Percentiles rank a stretch among this genome's conserved stretches.
Evolutionary conservation across 2,329 filamentous ascomycete genomes (phyloP).

Genomic region (Aspergillaceae sp.): DNA sequence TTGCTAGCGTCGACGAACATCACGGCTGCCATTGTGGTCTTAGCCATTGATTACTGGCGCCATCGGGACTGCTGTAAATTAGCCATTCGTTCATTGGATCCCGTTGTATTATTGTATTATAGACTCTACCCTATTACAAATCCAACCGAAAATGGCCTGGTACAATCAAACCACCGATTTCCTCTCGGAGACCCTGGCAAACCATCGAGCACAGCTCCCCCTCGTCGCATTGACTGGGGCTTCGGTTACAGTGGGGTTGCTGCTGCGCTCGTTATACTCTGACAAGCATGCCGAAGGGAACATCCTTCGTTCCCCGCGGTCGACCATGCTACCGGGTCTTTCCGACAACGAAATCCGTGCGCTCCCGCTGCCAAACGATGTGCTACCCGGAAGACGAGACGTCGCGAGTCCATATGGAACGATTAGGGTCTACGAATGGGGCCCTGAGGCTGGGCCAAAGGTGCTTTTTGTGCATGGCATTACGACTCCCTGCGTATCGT

Average conservation of each 20-base stretch:
- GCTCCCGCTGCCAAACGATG: constrained; percentile 59
- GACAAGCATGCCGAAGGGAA: constrained; percentile 6
- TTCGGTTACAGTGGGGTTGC: constrained; percentile 27
- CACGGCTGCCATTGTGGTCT: not conserved
- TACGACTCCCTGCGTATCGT: constrained; percentile 63
- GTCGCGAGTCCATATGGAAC: constrained; percentile 56
- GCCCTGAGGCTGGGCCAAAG: constrained; percentile 60
- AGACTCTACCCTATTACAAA: not conserved
- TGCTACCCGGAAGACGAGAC: constrained; percentile 54
- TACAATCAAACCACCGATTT: constrained; percentile 27
- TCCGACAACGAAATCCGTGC: constrained; percentile 29
- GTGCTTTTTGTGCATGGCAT: constrained; percentile 74
- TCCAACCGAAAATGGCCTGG: constrained; percentile 21
- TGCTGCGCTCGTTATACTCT: constrained; percentile 21
- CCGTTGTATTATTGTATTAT: not conserved
- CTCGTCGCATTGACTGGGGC: constrained; percentile 27
- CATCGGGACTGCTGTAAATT: too few relatives aligned
- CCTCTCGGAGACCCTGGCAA: constrained; percentile 24
- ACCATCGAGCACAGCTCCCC: constrained; percentile 22
- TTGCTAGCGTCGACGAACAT: not conserved
- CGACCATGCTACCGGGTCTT: constrained; percentile 23
- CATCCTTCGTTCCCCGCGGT: constrained; percentile 30
- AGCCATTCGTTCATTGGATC: too few relatives aligned
- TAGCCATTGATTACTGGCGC: too few relatives aligned
- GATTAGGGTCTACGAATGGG: constrained; percentile 72